Conservation (phyloP, 139 green algal genomes). For the Micromonas pusilla region DNA sequence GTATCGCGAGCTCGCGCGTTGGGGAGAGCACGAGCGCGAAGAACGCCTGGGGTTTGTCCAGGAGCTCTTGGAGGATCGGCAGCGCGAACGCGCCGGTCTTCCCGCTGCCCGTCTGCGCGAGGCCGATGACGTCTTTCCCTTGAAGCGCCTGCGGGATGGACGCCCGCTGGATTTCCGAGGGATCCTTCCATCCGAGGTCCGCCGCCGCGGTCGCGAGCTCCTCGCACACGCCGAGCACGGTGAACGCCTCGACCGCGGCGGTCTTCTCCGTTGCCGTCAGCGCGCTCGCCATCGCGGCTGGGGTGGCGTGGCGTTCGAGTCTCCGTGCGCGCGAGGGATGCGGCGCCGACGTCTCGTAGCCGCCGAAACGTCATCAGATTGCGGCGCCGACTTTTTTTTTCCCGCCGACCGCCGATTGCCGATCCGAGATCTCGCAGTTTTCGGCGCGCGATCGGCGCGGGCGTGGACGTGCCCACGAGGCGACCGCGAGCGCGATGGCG, state of each 20-base stretch:
- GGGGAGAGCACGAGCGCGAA: conserved; percentile 91
- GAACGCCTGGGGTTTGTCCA: conserved; percentile 81
- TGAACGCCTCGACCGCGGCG: conserved; percentile 44
- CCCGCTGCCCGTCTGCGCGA: conserved; percentile 94
- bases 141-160: conserved; percentile 75
- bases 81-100: conserved; percentile 97
- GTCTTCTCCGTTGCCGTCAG: not conserved
- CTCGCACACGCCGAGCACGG: conserved; percentile 67
- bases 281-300: not conserved
- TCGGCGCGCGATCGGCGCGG: no score
- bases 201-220: conserved; percentile 73
- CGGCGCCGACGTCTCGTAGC: no score
- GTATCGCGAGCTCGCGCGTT: conserved; percentile 94
- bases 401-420: no score
- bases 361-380: no score
- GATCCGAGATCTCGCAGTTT: no score
- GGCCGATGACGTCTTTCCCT: conserved; percentile 92
- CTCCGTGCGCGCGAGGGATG: not conserved
- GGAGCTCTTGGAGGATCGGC: conserved; percentile 85
- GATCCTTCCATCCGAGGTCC: conserved; percentile 71
- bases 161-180: conserved; percentile 74
- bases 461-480: not conserved
- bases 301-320: not conserved
- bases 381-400: no score
- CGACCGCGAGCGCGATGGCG: no score